Evolutionary conservation across 305 asterid species (phyloP), one percentile per base, ranked within the genome.

Genomic region (Caryopteris hybrid): DNA sequence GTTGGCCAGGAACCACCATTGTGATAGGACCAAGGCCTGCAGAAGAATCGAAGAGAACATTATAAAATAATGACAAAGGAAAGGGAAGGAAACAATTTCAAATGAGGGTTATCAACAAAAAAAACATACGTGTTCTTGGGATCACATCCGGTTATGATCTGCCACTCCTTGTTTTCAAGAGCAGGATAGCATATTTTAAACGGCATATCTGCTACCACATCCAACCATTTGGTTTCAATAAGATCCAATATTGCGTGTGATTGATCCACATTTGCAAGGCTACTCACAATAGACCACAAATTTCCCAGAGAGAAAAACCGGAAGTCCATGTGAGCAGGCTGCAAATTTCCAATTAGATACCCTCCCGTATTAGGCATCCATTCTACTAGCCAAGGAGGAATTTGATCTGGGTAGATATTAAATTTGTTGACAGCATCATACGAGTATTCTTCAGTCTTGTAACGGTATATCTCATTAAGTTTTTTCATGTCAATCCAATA

Each of bases 1-100:
- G 89, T 87, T 50, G 95, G 91, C 95, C 95, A 87, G 27, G 95
- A 50, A 78, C 95, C 95, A 58, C 86, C 95, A 61, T 87, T 87
- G 83, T 87, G 91, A 80, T 87, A 87, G 50, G 95, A 87, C 95
- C 95, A 87, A 70, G 95, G 88, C 75, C 95, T 87, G 85, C 80
- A 81, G 57, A 61, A 71, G 47, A 66, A 57, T 59, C 12, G 56
- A 52, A 6, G 13, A 46, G 9, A 54, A 22, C 21, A 70, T 52
- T 21, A 51, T 2, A 9, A 7, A 6, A 8, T 2, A 8, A 36
- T 6, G 41, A 2, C 1, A 9, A 36, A 31, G 5, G 36, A 31
- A 31, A 31, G 4, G 36, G 6, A 31, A 31, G 3, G 36, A 0
- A 31, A 11, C 12, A 68, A 27, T 13, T n/a, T n/a, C n/a, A n/a